Conservation (phyloP, 1,284 basidiomycete genomes). For the Apiotrichum sp. region DNA sequence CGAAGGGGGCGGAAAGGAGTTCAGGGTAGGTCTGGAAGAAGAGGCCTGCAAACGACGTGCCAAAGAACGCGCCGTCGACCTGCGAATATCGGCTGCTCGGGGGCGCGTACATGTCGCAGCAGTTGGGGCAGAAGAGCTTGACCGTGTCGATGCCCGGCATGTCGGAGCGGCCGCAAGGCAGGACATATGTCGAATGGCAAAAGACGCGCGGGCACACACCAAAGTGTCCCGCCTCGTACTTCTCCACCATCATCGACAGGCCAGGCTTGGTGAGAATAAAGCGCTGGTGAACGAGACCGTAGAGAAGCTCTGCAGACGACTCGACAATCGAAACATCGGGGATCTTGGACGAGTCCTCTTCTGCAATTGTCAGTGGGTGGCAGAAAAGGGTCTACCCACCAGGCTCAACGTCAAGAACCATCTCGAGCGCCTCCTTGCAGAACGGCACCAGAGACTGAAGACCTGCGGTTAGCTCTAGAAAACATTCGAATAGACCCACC, state of each 20-base stretch:
- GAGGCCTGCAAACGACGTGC: conserved; percentile 94
- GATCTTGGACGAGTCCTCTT: conserved; percentile 80
- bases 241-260: conserved; percentile 95
- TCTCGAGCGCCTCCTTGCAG: conserved; percentile 99
- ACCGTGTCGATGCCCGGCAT: conserved; percentile 97
- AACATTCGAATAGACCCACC: neutral
- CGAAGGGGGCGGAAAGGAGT: conserved; percentile 76
- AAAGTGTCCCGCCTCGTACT: conserved; percentile 89
- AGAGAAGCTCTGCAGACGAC: conserved; percentile 92
- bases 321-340: conserved; percentile 94
- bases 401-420: conserved; percentile 99
- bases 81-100: conserved; percentile 93
- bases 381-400: conserved; percentile 54
- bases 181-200: conserved; percentile 81
- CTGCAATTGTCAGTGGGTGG: conserved; percentile 36
- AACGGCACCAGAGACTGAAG: conserved; percentile 91
- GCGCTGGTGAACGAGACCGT: conserved; percentile 94
- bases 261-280: conserved; percentile 94
- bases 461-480: conserved; percentile 49
- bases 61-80: conserved; percentile 98
- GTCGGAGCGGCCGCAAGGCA: conserved; percentile 94
- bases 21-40: conserved; percentile 97
- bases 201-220: conserved; percentile 94
- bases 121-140: conserved; percentile 97
- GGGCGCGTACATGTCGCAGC: conserved; percentile 93